Evolutionary conservation across 1,284 basidiomycete genomes (phyloP), one percentile per base, ranked within the genome.

Genomic region (Melampsora larici-populina): DNA sequence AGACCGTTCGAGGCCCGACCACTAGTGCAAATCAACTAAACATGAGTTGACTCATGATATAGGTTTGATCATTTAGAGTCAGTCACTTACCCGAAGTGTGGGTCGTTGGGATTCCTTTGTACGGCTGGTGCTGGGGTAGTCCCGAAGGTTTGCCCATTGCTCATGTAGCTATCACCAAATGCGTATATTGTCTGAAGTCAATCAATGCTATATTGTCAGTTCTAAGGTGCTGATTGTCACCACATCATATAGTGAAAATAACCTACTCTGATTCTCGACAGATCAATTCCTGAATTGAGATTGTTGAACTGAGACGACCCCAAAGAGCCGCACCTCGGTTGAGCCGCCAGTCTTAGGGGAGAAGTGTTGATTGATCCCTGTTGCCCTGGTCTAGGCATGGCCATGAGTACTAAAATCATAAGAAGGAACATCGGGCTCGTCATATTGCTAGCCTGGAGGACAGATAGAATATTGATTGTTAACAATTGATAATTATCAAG

Each of bases 101-200:
- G 55, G 55, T 58, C 26, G 26, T 58, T 29, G 55, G 5, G n/a
- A 58, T 43, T 43, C 40, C 40, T 43, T 31, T 36, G 11, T 24
- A 62, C 70, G 11, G 70, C 33, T 15, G 58, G 43, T n/a, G 46
- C 21, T 21, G 70, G 18, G 18, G 26, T 33, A 18, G 51, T 55
- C 17, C 70, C 70, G 24, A 26, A 18, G 26, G 33, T 24, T 24
- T 63, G 40, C 5, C 70, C 70, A n/a, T 21, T 72, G 6, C 51
- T 17, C 40, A 62, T 72, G 43, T 62, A 72, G 24, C 70, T 72
- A 48, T 72, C 70, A 5, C 70, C 70, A n/a, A 72, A 72, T n/a
- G 36, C 62, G n/a, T 43, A 72, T 46, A 72, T 72, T 18, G 40
- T 72, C 70, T 72, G 60, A 15, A 58, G 26, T 55, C 15, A 40